These are phyloP conservation scores for Aspergillus calidoustus DNA, from an alignment of 2,329 filamentous ascomycete species.

Conservation along the genomic window DNA sequence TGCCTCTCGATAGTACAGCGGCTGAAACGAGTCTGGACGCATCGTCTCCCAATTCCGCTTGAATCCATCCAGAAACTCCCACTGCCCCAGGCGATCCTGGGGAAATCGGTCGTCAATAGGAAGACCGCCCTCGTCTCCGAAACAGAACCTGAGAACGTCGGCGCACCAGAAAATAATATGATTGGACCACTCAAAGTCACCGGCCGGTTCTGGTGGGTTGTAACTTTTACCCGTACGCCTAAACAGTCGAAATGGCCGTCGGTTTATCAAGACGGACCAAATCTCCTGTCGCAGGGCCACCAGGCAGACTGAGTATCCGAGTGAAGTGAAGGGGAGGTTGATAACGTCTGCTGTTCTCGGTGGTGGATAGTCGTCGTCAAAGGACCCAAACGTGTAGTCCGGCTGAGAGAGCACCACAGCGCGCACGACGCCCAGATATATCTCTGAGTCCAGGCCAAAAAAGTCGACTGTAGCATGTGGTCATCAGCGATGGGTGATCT, in stretches of 20 bases:
- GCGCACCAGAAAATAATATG: slow-evolving; percentile 64
- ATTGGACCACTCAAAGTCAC: slow-evolving; percentile 64
- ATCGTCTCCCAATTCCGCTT: neutral
- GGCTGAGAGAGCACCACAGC: neutral
- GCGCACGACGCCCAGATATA: slow-evolving; percentile 22
- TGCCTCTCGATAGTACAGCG: neutral
- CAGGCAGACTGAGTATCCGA: slow-evolving; percentile 48
- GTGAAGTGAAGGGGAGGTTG: slow-evolving; percentile 28
- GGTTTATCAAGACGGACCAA: slow-evolving; percentile 48
- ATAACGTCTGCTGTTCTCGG: slow-evolving; percentile 12
- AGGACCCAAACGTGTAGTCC: slow-evolving; percentile 16
- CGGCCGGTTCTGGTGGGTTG: slow-evolving; percentile 52
- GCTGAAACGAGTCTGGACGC: neutral
- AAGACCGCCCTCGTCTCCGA: slow-evolving; percentile 35
- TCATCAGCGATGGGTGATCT: slow-evolving; percentile 27
- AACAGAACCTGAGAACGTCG: slow-evolving; percentile 67
- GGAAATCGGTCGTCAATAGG: neutral
- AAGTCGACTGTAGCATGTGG: slow-evolving; percentile 17
- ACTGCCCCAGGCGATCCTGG: neutral
- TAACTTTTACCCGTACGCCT: slow-evolving; percentile 58
- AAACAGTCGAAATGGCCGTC: slow-evolving; percentile 56
- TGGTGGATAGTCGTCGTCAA: slow-evolving; percentile 16
- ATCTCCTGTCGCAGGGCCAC: slow-evolving; percentile 53
- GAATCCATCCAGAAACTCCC: neutral
- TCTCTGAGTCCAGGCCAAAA: slow-evolving; percentile 21